Evolutionary conservation across 306 rosid genomes (phyloP), one percentile per base, ranked within the genome.

Genomic region (Prunus campanulata): DNA sequence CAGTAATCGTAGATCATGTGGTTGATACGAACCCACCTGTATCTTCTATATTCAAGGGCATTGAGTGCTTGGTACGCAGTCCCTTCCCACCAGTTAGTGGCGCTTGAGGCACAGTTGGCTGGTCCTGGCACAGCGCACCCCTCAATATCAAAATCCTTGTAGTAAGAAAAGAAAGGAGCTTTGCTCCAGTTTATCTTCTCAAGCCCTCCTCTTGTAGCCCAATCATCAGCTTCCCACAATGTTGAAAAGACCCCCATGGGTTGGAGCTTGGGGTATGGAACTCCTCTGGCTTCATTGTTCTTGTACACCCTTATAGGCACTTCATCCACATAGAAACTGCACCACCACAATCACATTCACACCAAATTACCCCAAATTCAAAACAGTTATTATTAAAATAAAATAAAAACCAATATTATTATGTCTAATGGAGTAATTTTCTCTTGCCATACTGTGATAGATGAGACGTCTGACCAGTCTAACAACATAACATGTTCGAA

Each of bases 131-230:
- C 89, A 0, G 85, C 9, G 54, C 98, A 94, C 0, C 97, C 98
- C 77, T 94, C 98, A 16, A 94, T 91, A 77, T 94, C 96, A 54
- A 94, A 90, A 72, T 94, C 98, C 67, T 81, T 94, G 87, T 91
- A 94, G 35, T 91, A 89, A 46, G 98, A 87, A 14, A 59, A 74
- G 85, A 94, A 94, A 0, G 98, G 98, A 51, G 98, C 95, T 79
- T 87, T 90, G 74, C 87, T 89, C 98, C 98, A 94, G 77, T 94
- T 76, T 14, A 94, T 94, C 88, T 94, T 94, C 86, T 94, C 98
- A n/a, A 94, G 78, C 3, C 98, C 98, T 10, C 98, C 98, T 76
- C 98, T 90, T 3, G 98, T 94, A 11, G 98, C 98, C 98, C 98
- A 94, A 20, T 94, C 80, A 74, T 91, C 97, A 12, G 97, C 98